Percentiles rank a stretch among this genome's conserved stretches.
These are phyloP conservation scores for Pythium folliculosum DNA, from an alignment of 352 stramenopile species.

Conservation along the genomic window DNA sequence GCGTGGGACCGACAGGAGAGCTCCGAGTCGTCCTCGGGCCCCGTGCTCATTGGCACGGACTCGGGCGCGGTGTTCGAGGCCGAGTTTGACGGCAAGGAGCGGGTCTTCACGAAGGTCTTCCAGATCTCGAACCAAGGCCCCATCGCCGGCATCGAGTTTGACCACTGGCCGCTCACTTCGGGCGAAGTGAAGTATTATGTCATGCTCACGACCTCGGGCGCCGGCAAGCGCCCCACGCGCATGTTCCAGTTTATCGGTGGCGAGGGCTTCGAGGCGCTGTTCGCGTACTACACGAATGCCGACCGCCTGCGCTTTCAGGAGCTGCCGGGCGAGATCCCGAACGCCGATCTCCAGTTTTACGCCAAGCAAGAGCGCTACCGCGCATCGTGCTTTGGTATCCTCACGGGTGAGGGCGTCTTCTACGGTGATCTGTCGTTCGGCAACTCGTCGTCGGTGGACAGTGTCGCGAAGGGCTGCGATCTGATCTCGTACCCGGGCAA, in stretches of 20 bases:
- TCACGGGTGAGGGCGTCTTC: conserved; percentile 90
- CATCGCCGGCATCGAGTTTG: conserved; percentile 82
- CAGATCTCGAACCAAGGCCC: conserved; percentile 87
- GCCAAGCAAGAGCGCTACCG: conserved; percentile 78
- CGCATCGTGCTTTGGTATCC: conserved; percentile 88
- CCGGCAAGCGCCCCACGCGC: conserved; percentile 82
- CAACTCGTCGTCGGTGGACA: conserved; percentile 74
- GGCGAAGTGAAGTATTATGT: conserved; percentile 70
- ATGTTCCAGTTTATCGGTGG: conserved; percentile 92
- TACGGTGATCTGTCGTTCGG: conserved; percentile 87
- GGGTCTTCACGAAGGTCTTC: conserved; percentile 87
- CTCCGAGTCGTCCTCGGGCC: conserved; percentile 54
- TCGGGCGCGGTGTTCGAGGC: conserved; percentile 79
- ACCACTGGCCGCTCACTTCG: conserved; percentile 68
- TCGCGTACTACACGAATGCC: conserved; percentile 78
- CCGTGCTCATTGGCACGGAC: conserved; percentile 82
- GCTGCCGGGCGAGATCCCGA: conserved; percentile 82
- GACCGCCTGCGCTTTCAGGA: conserved; percentile 90
- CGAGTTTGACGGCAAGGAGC: conserved; percentile 88
- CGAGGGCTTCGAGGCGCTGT: conserved; percentile 82
- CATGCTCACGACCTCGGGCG: conserved; percentile 84
- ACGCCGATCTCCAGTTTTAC: conserved; percentile 79
- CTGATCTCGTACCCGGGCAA: conserved; percentile 76
- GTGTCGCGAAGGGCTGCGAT: conserved; percentile 74
- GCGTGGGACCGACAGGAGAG: conserved; percentile 83